phyloP scores from a whole-genome alignment of 768 basidiomycete genomes.

The Macrolepiota dolichaula region DNA sequence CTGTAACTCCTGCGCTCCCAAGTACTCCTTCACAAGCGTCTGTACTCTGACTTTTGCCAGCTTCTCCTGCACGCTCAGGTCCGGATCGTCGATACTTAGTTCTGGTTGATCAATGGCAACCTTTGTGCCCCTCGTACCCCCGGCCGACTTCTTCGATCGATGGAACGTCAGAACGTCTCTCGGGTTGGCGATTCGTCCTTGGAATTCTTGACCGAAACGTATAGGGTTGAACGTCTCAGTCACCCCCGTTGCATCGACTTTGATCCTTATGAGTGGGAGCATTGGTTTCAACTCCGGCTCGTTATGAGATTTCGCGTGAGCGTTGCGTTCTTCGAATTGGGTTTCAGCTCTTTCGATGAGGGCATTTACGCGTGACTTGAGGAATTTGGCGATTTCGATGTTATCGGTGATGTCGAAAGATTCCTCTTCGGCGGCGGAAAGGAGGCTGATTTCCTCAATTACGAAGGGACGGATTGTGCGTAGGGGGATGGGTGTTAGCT shows the following conservation, averaged over 20 bases:
- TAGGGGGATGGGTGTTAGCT: conserved; percentile 80
- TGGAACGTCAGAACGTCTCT: conserved; percentile 91
- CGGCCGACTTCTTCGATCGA: conserved; percentile 61
- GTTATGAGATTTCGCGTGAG: conserved; percentile 53
- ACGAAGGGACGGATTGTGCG: conserved; percentile 95
- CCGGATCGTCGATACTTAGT: conserved; percentile 75
- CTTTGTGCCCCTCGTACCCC: conserved; percentile 45
- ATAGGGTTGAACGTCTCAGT: conserved; percentile 93
- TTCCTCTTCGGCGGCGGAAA: conserved; percentile 76
- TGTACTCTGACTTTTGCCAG: conserved; percentile 80
- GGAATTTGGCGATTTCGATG: conserved; percentile 77
- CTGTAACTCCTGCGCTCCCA: conserved; percentile 91
- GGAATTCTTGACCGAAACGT: conserved; percentile 94
- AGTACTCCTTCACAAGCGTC: conserved; percentile 87
- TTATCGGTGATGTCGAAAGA: conserved; percentile 76
- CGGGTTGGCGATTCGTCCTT: conserved; percentile 89
- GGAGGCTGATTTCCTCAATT: conserved; percentile 73
- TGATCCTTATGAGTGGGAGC: conserved; percentile 86
- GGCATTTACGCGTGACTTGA: conserved; percentile 74
- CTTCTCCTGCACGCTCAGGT: conserved; percentile 65
- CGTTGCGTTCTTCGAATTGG: conserved; percentile 76
- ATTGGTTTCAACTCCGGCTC: conserved; percentile 63
- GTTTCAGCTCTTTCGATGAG: conserved; percentile 77
- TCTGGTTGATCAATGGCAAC: conserved; percentile 76
- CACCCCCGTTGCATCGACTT: conserved; percentile 90